Conservation (phyloP, 345 rosid species). For the Gossypium longicalyx region DNA sequence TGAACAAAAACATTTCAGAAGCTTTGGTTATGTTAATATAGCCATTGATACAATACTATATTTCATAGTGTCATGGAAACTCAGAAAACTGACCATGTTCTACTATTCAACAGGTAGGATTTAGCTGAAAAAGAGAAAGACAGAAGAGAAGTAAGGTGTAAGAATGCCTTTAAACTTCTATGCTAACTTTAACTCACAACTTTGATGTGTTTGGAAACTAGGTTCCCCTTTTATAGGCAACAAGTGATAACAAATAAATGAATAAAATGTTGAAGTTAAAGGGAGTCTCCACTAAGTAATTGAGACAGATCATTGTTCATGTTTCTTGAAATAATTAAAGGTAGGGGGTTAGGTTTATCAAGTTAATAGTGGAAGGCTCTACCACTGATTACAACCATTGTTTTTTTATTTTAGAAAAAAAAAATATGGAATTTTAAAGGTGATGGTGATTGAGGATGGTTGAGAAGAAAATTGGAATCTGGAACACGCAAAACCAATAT, state of each 20-base stretch:
- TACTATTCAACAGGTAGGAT: conserved; percentile 1
- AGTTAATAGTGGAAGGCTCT: conserved; percentile 32
- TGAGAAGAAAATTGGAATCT: conserved; percentile 20
- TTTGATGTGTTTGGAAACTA: conserved; percentile 4
- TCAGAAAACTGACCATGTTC: conserved; percentile 27
- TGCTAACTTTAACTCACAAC: conserved; percentile 11
- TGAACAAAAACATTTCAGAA: neutral
- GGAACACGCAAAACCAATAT: conserved; percentile 22
- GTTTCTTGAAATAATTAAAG: conserved; percentile 24
- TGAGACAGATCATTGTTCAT: conserved; percentile 24
- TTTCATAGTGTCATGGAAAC: neutral
- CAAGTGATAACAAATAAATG: neutral
- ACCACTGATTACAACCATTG: conserved; percentile 13
- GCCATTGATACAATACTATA: neutral
- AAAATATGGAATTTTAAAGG: conserved; percentile 17
- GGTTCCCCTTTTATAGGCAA: conserved; percentile 39
- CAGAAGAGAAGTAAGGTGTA: neutral
- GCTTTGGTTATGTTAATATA: neutral
- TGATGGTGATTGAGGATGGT: conserved; percentile 30
- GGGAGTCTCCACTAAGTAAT: conserved; percentile 35
- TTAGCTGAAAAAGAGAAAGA: conserved; percentile 10
- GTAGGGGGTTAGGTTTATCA: conserved; percentile 29
- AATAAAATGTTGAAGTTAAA: conserved; percentile 11
- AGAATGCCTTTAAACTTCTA: conserved; percentile 5
- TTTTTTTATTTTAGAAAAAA: neutral